Evolutionary conservation across 148 eudicot species (phyloP).

Genomic region (Cornus controversa): DNA sequence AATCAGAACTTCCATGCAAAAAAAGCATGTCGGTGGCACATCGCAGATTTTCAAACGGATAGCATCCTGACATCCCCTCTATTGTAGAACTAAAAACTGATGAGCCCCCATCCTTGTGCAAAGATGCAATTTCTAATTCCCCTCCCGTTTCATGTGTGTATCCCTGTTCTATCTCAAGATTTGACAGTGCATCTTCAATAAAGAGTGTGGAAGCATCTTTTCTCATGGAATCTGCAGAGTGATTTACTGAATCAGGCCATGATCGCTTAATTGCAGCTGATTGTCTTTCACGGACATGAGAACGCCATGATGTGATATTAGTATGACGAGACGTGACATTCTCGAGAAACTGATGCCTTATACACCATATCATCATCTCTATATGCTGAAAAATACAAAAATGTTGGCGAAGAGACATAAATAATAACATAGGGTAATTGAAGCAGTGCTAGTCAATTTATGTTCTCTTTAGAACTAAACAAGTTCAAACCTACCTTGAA

Average conservation of each 20-base stretch:
- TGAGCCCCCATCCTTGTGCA: conserved; percentile 67
- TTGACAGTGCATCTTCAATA: conserved; percentile 88
- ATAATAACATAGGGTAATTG: not conserved
- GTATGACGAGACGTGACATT: conserved; percentile 50
- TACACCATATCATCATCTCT: conserved; percentile 94
- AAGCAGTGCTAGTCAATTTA: not conserved
- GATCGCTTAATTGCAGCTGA: conserved; percentile 71
- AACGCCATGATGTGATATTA: conserved; percentile 58
- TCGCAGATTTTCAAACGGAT: conserved; percentile 86
- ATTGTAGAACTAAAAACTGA: conserved; percentile 55
- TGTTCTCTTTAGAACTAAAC: not conserved
- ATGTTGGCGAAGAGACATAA: not conserved
- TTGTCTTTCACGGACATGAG: conserved; percentile 65
- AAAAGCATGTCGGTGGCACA: conserved; percentile 82
- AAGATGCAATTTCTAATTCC: conserved; percentile 59
- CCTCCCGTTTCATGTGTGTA: conserved; percentile 32
- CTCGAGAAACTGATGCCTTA: conserved; percentile 77
- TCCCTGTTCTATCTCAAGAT: conserved; percentile 70
- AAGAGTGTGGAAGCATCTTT: conserved; percentile 57
- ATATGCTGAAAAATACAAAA: conserved; percentile 57
- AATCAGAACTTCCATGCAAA: conserved; percentile 73
- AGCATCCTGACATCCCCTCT: conserved; percentile 69
- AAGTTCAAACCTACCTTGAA: not conserved
- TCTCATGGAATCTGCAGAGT: conserved; percentile 32
- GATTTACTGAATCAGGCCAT: conserved; percentile 71